Base-by-base conservation (phyloP, 2,329 filamentous ascomycete species). In the Incumbomyces lentus region DNA sequence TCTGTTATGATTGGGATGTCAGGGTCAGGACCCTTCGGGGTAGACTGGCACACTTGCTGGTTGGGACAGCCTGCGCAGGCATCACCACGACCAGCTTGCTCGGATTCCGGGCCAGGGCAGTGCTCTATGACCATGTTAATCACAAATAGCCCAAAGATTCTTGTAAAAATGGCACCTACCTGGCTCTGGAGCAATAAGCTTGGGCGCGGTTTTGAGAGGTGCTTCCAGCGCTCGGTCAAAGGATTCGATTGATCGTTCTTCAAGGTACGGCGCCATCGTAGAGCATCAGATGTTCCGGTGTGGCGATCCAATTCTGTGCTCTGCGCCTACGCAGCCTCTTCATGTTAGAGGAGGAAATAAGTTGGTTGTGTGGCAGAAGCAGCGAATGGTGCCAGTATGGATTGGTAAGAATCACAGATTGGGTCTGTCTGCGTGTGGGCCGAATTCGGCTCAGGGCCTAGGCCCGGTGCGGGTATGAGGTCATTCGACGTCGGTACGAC, bases 21-120 rank as follows among this genome's bases (percentile, higher is more conserved):
- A 0, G 90, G 90, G 63, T 98, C 92, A 1, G 92, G 90, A 0
- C 90, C 92, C 67, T 95, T 95, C 17, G 90, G 89, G 1, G 89
- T 85, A 1, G 89, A 86, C 14, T 90, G 89, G 71, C 92, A 98
- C 59, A 98, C 95, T 40, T 80, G 73, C 69, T 98, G 89, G 70
- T 98, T 98, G 1, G 92, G 92, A 61, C 92, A 98, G 45, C 89
- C 89, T 40, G 83, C 86, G 70, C 92, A 98, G 36, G 87, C 88
- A 66, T 95, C 89, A 47, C 72, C 74, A 65, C 74, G 68, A 42
- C 76, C 78, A 39, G 77, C 77, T 58, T 69, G 62, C 43, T 69
- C 67, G n/a, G 69, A 71, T 52, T 70, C 67, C 17, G 68, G 92
- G 1, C 92, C 92, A 2, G 90, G 90, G 61, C 92, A 98, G 71